Evolutionary conservation across 306 rosid species (phyloP).

Genomic region (Corylus heterophylla): DNA sequence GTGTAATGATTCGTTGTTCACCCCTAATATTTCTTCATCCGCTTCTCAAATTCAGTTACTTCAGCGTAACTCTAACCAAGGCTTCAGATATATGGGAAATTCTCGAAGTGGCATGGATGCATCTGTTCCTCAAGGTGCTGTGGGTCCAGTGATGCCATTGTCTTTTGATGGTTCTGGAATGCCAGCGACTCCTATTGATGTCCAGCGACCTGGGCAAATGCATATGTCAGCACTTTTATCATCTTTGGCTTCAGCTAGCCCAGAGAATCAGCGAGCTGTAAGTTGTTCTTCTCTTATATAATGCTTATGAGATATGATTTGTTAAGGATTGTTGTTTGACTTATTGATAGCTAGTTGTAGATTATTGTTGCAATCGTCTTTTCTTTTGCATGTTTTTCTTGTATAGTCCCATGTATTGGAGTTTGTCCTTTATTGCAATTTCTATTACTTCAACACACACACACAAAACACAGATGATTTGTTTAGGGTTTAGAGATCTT

Average conservation of each 20-base stretch:
- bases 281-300: background rate
- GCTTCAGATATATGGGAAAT: slow-evolving; percentile 60
- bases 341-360: no score
- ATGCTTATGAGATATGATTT: background rate
- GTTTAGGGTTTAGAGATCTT: background rate
- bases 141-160: slow-evolving; percentile 57
- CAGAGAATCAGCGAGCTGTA: slow-evolving; percentile 73
- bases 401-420: background rate
- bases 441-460: no score
- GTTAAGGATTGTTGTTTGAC: background rate
- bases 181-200: slow-evolving; percentile 41
- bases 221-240: slow-evolving; percentile 74
- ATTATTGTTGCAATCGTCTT: background rate
- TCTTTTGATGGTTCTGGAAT: slow-evolving; percentile 55
- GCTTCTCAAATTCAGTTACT: slow-evolving; percentile 38
- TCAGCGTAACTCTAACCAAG: slow-evolving; percentile 67
- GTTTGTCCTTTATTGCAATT: no score
- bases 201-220: slow-evolving; percentile 44
- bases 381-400: background rate
- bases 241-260: slow-evolving; percentile 78
- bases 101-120: slow-evolving; percentile 58
- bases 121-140: slow-evolving; percentile 54
- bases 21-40: background rate
- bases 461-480: background rate
- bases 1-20: background rate